phyloP scores from a whole-genome alignment of 352 stramenopile genomes.

The Phytopythium boreale region DNA sequence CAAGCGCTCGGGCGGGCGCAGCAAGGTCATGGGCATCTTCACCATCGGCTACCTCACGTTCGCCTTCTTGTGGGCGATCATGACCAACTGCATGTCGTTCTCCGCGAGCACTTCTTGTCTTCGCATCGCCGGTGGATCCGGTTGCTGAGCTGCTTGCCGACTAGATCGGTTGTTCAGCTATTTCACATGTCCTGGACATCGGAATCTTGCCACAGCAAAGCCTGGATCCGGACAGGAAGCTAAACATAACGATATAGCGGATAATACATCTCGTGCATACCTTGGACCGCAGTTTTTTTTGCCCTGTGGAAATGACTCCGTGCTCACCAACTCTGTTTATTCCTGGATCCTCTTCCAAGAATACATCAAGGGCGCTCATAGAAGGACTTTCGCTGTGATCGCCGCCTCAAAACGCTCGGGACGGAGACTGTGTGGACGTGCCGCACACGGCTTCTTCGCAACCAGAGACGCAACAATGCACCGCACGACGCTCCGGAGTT shows the following conservation, averaged over 20 bases:
- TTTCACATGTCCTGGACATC: too few species aligned
- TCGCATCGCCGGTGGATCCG: constrained; percentile 33
- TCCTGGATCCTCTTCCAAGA: background rate
- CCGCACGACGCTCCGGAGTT: background rate
- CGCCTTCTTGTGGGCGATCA: constrained; percentile 41
- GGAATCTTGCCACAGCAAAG: too few species aligned
- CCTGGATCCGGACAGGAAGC: too few species aligned
- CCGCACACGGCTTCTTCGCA: background rate
- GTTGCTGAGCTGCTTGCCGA: constrained; percentile 14
- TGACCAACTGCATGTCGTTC: constrained; percentile 53
- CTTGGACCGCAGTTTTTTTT: too few species aligned
- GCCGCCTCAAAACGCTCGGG: too few species aligned
- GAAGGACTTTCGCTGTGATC: too few species aligned
- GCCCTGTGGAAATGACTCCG: too few species aligned
- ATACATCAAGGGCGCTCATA: too few species aligned
- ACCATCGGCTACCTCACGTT: constrained; percentile 38
- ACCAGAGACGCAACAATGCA: background rate
- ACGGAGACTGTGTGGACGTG: background rate
- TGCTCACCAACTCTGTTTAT: background rate
- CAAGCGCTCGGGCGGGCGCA: constrained; percentile 31
- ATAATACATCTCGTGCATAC: background rate
- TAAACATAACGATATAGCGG: background rate
- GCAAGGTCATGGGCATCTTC: constrained; percentile 27
- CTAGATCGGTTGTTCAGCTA: too few species aligned
- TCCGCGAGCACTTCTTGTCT: constrained; percentile 34